A percentile compares a stretch with the other conserved stretches of the same genome.
Conservation (phyloP, 2,329 filamentous ascomycete genomes). For the Ophiosphaerella narmari region DNA sequence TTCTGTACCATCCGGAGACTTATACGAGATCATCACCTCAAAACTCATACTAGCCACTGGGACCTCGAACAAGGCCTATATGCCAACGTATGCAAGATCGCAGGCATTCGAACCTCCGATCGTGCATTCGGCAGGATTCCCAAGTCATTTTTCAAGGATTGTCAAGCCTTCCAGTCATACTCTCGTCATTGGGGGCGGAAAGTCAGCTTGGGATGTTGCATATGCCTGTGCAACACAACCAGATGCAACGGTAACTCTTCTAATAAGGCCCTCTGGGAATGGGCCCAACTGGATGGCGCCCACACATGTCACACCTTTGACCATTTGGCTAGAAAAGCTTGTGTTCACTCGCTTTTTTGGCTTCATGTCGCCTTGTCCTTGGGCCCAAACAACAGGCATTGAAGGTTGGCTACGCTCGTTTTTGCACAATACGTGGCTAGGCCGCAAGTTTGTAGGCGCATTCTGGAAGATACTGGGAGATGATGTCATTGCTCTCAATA, state of each 20-base stretch:
- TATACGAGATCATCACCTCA: constrained; percentile 35
- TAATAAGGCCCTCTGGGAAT: constrained; percentile 63
- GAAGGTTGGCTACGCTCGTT: constrained; percentile 56
- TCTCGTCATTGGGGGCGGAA: constrained; percentile 64
- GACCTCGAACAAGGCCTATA: constrained; percentile 61
- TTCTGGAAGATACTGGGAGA: constrained; percentile 63
- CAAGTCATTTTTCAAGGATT: constrained; percentile 41
- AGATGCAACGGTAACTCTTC: constrained; percentile 57
- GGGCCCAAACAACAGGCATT: constrained; percentile 68
- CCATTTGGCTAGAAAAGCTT: constrained; percentile 70
- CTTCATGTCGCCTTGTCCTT: constrained; percentile 77
- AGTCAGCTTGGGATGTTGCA: constrained; percentile 67
- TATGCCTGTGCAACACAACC: constrained; percentile 58
- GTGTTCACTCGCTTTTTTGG: constrained; percentile 69
- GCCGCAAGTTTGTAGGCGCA: constrained; percentile 58
- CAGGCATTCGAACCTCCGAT: constrained; percentile 58
- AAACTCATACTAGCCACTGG: constrained; percentile 68
- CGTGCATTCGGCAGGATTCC: constrained; percentile 64
- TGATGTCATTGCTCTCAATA: constrained; percentile 57
- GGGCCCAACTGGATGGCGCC: constrained; percentile 66
- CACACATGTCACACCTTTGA: constrained; percentile 68
- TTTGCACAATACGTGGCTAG: constrained; percentile 62
- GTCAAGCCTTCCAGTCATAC: constrained; percentile 41
- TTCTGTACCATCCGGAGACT: constrained; percentile 22
- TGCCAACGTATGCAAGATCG: constrained; percentile 58